Base-by-base conservation (phyloP, 345 rosid genomes). In the Leavenworthia alabamica region DNA sequence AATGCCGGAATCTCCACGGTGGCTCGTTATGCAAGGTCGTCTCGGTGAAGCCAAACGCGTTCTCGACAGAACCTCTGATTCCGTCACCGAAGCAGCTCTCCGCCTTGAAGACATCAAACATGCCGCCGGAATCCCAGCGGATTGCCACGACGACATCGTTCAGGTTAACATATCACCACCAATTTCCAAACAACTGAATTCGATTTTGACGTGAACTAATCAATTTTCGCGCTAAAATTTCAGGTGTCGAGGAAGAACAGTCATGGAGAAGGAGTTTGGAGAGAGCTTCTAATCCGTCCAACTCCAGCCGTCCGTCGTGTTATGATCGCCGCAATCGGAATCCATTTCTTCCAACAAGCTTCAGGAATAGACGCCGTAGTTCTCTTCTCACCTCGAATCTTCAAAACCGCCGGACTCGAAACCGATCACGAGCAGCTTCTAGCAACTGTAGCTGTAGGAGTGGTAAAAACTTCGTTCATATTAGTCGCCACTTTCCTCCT, bases 1-100 rank as follows among this genome's bases (percentile, higher is more conserved):
- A n/a, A 93, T 93, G 99, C 99, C 97, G 6, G 97, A 93, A 67
- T 93, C 99, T 1, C 97, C 99, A 1, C 84, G 99, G 35, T 93
- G 99, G 99, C 79, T 93, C 8, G 86, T 93, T 33, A 76, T 93
- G 82, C 97, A 89, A 61, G 99, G 97, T 40, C 79, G 88, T 14
- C 83, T 93, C 3, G 90, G 84, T 0, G 97, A 87, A 0, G 99
- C 97, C 51, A 85, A 71, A 72, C 64, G 46, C 43, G 99, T 93
- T 22, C 92, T 93, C 1, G 76, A 80, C 51, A 86, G 17, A 64
- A 85, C 96, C 53, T 93, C 99, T 2, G 92, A 85, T 46, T 60
- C 78, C 44, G 53, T 56, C 3, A 68, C 86, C 27, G 99, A 89
- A 72, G 68, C 97, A 8, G 31, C 77, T 27, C 66, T 75, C 3